A percentile compares a stretch with the other conserved stretches of the same genome.
phyloP scores from a whole-genome alignment of 768 basidiomycete genomes.

The Clitopilus hobsonii region DNA sequence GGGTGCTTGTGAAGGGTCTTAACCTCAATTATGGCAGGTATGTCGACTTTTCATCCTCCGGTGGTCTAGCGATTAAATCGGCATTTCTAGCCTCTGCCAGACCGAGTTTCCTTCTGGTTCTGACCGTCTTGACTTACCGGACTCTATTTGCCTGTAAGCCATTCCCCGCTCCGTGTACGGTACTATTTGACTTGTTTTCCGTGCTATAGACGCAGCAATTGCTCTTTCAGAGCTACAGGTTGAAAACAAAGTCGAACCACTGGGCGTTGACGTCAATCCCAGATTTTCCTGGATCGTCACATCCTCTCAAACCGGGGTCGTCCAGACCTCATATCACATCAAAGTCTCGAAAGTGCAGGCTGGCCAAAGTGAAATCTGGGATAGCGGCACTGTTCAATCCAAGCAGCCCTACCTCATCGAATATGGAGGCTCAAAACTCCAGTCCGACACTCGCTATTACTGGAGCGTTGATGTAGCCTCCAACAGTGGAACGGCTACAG shows the following conservation, averaged over 20 bases:
- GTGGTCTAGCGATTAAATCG: too few relatives aligned
- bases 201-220: slow-evolving; percentile 6
- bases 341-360: slow-evolving; percentile 14
- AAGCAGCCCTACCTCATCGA: slow-evolving; percentile 17
- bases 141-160: neutral
- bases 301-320: slow-evolving; percentile 11
- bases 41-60: too few relatives aligned
- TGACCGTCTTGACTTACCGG: neutral
- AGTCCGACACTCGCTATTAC: slow-evolving; percentile 19
- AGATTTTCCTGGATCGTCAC: slow-evolving; percentile 23
- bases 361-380: slow-evolving; percentile 18
- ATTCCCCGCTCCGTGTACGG: too few relatives aligned
- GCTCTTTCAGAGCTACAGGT: slow-evolving; percentile 14
- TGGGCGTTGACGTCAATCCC: slow-evolving; percentile 21
- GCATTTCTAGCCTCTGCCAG: too few relatives aligned
- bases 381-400: slow-evolving; percentile 16
- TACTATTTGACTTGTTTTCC: too few relatives aligned
- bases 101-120: too few relatives aligned
- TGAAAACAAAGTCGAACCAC: slow-evolving; percentile 17
- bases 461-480: slow-evolving; percentile 21
- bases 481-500: slow-evolving; percentile 12
- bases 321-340: slow-evolving; percentile 20
- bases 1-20: too few relatives aligned
- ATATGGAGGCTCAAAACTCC: slow-evolving; percentile 20
- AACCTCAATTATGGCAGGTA: too few relatives aligned